Percentiles rank a stretch among this genome's conserved stretches.
phyloP scores from a whole-genome alignment of 1,284 basidiomycete genomes.

The Neotropicomus parvogracilis region DNA sequence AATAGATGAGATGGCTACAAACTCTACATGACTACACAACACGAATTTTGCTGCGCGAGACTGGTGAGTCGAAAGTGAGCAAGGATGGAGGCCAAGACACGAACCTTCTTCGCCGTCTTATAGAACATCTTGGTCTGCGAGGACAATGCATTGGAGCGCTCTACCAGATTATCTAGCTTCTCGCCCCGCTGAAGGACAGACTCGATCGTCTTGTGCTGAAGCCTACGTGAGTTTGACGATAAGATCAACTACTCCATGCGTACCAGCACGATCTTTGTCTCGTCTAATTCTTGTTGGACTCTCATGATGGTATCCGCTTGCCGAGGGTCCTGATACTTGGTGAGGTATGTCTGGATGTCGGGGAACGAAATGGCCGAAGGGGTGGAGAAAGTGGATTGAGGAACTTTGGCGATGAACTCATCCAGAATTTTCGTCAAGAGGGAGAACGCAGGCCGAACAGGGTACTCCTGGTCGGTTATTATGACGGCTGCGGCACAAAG shows the following conservation, averaged over 20 bases:
- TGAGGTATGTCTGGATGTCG: slow-evolving; percentile 76
- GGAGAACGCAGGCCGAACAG: slow-evolving; percentile 94
- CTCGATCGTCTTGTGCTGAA: slow-evolving; percentile 98
- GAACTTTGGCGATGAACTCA: slow-evolving; percentile 83
- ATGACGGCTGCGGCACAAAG: slow-evolving; percentile 65
- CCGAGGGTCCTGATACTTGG: slow-evolving; percentile 96
- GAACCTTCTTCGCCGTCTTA: slow-evolving; percentile 89
- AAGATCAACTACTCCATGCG: background rate
- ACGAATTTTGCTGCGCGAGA: slow-evolving; percentile 52
- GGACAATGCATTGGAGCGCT: slow-evolving; percentile 89
- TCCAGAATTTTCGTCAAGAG: slow-evolving; percentile 93
- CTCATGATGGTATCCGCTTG: slow-evolving; percentile 99
- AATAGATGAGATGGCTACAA: slow-evolving; percentile 10
- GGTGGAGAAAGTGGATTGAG: slow-evolving; percentile 61
- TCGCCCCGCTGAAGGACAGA: slow-evolving; percentile 95
- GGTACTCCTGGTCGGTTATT: slow-evolving; percentile 95
- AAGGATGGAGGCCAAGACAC: slow-evolving; percentile 19
- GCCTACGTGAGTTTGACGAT: background rate
- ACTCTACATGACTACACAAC: slow-evolving; percentile 54
- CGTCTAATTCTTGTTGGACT: slow-evolving; percentile 97
- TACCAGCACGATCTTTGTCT: slow-evolving; percentile 97
- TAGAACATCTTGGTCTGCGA: slow-evolving; percentile 93
- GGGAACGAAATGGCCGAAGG: slow-evolving; percentile 65
- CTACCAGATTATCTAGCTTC: slow-evolving; percentile 96
- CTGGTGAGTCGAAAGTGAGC: slow-evolving; percentile 7